phyloP scores from a whole-genome alignment of 257 asterid genomes.

The Rubia yunnanensis region DNA sequence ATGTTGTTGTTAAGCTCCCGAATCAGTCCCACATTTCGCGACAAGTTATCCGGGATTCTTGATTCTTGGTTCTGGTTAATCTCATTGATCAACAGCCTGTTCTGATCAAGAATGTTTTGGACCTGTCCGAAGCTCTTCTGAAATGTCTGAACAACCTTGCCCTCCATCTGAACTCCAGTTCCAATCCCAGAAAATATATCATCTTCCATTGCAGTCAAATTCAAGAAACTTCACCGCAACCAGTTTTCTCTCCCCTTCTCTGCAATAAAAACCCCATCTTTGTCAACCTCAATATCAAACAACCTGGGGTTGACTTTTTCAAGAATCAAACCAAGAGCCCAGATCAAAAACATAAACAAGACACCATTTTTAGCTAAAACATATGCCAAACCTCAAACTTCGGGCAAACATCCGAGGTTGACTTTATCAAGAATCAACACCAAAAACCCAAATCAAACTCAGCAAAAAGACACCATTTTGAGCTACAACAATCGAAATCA shows the following conservation, averaged over 20 bases:
- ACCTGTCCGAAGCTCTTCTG: constrained; percentile 35
- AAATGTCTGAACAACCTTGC: constrained; percentile 26
- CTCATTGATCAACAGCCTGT: constrained; percentile 36
- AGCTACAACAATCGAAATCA: not conserved
- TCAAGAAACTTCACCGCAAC: not conserved
- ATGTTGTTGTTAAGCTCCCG: constrained; percentile 41
- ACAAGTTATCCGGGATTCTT: constrained; percentile 31
- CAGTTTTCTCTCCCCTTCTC: not conserved
- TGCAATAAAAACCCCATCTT: constrained; percentile 16
- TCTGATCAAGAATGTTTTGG: constrained; percentile 35
- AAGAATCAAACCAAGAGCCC: not conserved
- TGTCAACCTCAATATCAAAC: constrained; percentile 2
- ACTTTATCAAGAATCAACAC: constrained; percentile 2
- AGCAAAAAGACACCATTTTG: not conserved
- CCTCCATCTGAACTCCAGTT: constrained; percentile 23
- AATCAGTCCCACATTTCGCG: constrained; percentile 33
- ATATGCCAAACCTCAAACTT: not conserved
- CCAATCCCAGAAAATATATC: constrained; percentile 21
- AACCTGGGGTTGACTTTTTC: not conserved
- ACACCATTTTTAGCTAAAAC: not conserved
- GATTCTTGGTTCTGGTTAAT: constrained; percentile 40
- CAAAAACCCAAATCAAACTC: not conserved
- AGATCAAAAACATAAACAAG: not conserved
- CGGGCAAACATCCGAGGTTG: constrained; percentile 15
- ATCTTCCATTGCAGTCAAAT: constrained; percentile 25